Evolutionary conservation across 805 yeast genomes (phyloP).

Genomic region (Blastobotrys parvus): DNA sequence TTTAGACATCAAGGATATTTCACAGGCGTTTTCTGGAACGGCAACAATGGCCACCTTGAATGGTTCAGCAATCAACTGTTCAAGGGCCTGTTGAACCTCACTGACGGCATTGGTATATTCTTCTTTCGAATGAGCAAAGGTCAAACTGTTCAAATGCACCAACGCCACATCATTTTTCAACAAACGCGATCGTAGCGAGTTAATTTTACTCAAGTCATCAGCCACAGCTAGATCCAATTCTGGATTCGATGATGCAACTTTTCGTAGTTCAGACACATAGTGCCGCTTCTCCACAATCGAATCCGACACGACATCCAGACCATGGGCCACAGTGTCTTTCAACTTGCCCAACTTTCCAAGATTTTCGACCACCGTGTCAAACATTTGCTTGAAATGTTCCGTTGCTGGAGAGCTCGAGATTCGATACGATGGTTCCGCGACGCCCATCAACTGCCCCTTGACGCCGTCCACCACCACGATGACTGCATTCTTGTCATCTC

Average conservation of each 20-base stretch:
- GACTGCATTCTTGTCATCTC: constrained; percentile 7
- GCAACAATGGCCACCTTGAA: constrained; percentile 8
- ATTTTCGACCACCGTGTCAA: constrained; percentile 9
- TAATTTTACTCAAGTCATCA: neutral
- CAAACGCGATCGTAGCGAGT: neutral
- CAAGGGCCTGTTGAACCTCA: constrained; percentile 4
- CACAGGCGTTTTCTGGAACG: constrained; percentile 6
- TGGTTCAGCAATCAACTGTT: constrained; percentile 1
- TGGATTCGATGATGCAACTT: too few species aligned
- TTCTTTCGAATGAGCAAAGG: neutral
- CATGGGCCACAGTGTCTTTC: constrained; percentile 4
- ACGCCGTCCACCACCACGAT: constrained; percentile 17
- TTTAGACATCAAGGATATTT: neutral
- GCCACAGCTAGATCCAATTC: neutral
- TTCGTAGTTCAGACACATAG: neutral
- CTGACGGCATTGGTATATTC: constrained; percentile 3
- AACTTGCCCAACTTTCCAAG: constrained; percentile 9
- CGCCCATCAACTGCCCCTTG: constrained; percentile 14
- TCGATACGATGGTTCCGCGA: constrained; percentile 14
- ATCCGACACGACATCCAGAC: neutral
- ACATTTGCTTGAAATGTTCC: constrained; percentile 3
- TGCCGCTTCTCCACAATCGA: neutral
- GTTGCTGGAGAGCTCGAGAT: constrained; percentile 11
- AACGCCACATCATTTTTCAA: constrained; percentile 5
- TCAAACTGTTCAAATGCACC: constrained; percentile 5